Base-by-base conservation (phyloP, 176 grass and related monocot genomes). In the Canna indica region DNA sequence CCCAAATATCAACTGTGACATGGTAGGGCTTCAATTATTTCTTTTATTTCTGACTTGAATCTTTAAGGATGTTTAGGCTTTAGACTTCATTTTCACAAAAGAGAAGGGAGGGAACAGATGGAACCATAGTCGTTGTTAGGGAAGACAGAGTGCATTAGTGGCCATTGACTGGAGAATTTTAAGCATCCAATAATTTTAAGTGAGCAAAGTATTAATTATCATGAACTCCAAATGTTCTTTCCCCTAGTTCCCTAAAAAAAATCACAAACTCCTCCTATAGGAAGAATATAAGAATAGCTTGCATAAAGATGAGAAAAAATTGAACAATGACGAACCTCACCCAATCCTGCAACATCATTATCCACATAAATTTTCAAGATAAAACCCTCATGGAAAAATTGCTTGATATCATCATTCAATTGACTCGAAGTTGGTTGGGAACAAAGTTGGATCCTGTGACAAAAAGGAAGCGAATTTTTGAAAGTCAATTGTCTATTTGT, bases 391-490 rank as follows among this genome's bases (percentile, higher is more conserved):
- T 70, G 88, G 69, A 73, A 72, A 66, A 87, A 81, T 34, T 76
- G 65, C 47, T 79, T 82, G 52, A 20, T 28, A 68, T 67, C 77
- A 58, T 69, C 57, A 81, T 77, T 77, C 27, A 73, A 69, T 83
- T 59, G 18, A 67, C 79, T 76, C 77, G 92, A 96, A 79, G 92
- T 89, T 58, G 62, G 88, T 29, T 57, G 79, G 71, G 79, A 73
- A 81, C 60, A 76, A 85, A 96, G 85, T 77, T 96, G 79, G 68
- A 96, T 89, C 70, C 92, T 96, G 72, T 52, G 31, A 58, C 70
- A 85, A 81, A 74, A 30, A 25, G 72, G 79, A 53, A n/a, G n/a
- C n/a, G 63, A 47, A 7, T 29, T 26, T 47, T 29, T 28, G 29
- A 32, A 27, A 47, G 27, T 45, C 41, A 47, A 47, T 24, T 5